Base-by-base conservation (phyloP, 495 filamentous ascomycete species). In the Daldinia vernicosa region DNA sequence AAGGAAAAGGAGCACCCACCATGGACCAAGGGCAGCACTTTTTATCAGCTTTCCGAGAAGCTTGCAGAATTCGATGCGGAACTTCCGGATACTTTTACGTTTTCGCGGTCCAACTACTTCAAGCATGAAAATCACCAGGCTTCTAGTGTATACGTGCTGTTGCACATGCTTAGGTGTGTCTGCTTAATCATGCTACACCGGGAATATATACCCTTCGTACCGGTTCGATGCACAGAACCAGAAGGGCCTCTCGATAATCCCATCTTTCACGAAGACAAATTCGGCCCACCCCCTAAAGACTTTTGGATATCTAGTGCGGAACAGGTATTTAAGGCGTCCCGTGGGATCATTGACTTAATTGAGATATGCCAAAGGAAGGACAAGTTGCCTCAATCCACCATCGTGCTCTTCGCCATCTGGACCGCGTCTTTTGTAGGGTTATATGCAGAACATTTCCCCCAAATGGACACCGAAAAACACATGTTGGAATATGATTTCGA, bases 171-270 rank as follows among this genome's bases (percentile, higher is more conserved):
- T 5, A 90, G 91, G 70, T 89, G 90, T 33, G 81, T 96, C 6
- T 94, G 90, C 64, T 83, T 87, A 37, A 92, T 97, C 60, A 89
- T 93, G 74, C 84, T 96, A 24, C 91, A 95, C 77, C 86, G 92
- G 64, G 89, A 93, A 72, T 94, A 92, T 74, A 84, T 96, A 28
- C 92, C 93, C 0, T 95, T 95, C 75, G 85, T 97, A 15, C 91
- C 93, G 7, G 77, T 94, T 19, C 88, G 87, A 3, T 92, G 90
- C 79, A 76, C 80, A 24, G 87, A 86, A 67, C 92, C 92, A 0
- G 75, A 86, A 24, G 93, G 93, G 0, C 93, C 93, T 0, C 77
- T 93, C 17, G 93, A 95, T 71, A 85, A 87, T 50, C 92, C 92
- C 2, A 81, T 85, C 0, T 90, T 93, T 67, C 81, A 86, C 0